These are phyloP conservation scores for Prasinococcaceae sp. DNA, from an alignment of 139 green algal genomes.

Conservation along the genomic window DNA sequence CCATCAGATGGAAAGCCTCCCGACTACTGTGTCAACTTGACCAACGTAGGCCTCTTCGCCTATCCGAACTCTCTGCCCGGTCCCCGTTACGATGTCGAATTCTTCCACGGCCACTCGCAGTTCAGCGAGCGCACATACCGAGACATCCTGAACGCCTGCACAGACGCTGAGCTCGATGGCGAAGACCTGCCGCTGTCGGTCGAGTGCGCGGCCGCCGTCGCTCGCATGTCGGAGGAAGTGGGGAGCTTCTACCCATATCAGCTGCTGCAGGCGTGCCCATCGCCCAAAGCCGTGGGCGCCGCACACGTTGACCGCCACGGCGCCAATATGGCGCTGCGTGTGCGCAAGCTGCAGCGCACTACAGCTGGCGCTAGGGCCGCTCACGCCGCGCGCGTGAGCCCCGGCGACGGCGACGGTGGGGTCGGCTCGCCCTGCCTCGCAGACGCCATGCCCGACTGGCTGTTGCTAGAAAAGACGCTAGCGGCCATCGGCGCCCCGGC, in stretches of 20 bases:
- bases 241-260: conserved; percentile 11
- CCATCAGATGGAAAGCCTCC: too few species aligned
- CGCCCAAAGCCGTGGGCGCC: background rate
- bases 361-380: background rate
- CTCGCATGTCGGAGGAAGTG: background rate
- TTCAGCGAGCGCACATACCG: background rate
- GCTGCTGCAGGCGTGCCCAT: background rate
- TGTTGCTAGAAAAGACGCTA: conserved; percentile 2
- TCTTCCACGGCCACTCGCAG: conserved; percentile 12
- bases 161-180: background rate
- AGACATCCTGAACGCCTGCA: background rate
- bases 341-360: too few species aligned
- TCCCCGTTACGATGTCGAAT: too few species aligned
- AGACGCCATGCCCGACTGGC: conserved; percentile 4
- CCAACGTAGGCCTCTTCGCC: too few species aligned
- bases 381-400: background rate
- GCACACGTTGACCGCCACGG: background rate
- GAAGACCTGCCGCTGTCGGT: background rate
- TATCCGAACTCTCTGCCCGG: too few species aligned
- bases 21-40: too few species aligned
- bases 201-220: background rate
- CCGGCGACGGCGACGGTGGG: conserved; percentile 1
- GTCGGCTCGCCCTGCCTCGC: conserved; percentile 1
- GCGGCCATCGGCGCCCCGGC: background rate
- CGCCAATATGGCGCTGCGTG: background rate